Evolutionary conservation across 1,139 yeast species (phyloP).

Genomic region (Suhomyces atakaporum): DNA sequence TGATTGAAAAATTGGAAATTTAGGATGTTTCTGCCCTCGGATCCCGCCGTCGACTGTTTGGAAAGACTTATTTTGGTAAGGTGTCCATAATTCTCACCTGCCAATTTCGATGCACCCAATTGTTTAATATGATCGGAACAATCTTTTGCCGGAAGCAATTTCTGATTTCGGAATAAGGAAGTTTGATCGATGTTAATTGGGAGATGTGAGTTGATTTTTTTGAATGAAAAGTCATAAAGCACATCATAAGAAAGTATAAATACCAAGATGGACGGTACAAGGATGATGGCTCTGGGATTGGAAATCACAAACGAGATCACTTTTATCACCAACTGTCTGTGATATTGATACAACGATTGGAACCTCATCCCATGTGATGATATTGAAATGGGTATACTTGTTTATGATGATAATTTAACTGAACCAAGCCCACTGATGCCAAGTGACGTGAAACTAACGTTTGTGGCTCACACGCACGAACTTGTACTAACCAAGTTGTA

Average conservation of each 20-base stretch:
- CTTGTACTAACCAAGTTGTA: too few species aligned
- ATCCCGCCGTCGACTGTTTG: background rate
- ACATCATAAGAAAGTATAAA: constrained; percentile 28
- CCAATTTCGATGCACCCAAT: background rate
- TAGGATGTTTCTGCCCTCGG: constrained; percentile 20
- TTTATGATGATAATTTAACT: too few species aligned
- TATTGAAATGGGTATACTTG: too few species aligned
- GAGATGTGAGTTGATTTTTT: constrained; percentile 20
- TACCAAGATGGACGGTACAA: constrained; percentile 24
- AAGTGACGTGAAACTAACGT: too few species aligned
- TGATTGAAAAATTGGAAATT: constrained; percentile 19
- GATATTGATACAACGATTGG: constrained; percentile 2
- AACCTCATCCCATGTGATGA: too few species aligned
- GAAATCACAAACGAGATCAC: constrained; percentile 17
- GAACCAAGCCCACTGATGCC: too few species aligned
- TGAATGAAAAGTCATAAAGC: constrained; percentile 25
- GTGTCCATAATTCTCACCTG: background rate
- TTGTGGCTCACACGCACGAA: too few species aligned
- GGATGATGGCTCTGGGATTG: constrained; percentile 22
- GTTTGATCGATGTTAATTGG: constrained; percentile 4
- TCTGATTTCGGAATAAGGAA: background rate
- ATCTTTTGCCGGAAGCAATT: background rate
- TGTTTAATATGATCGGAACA: background rate
- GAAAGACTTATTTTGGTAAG: constrained; percentile 12
- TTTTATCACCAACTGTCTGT: constrained; percentile 15